These are phyloP conservation scores for Diacronema lutheri DNA, from an alignment of 78 protist genomes.

Conservation along the genomic window DNA sequence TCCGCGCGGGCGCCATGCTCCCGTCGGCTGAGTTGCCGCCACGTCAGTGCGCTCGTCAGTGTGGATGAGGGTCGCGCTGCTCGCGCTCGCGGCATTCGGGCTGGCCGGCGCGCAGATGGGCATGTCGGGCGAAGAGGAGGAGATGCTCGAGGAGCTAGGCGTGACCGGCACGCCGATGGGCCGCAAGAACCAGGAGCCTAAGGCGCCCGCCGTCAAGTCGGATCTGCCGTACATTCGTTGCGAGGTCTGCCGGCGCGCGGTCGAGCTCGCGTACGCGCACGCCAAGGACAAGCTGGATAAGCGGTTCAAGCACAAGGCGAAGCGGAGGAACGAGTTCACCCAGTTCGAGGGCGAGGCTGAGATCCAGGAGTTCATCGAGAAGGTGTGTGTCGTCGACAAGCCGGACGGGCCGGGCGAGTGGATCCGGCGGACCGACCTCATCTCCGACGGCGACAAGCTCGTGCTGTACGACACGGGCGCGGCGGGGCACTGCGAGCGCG, in stretches of 20 bases:
- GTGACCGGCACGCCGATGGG: slow-evolving; percentile 14
- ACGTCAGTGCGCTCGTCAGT: too few species aligned
- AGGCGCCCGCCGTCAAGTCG: not conserved
- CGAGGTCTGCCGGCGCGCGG: slow-evolving; percentile 2
- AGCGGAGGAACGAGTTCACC: not conserved
- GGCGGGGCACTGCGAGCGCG: not conserved
- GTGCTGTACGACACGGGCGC: not conserved
- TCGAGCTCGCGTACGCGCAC: not conserved
- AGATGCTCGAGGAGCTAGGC: slow-evolving; percentile 12
- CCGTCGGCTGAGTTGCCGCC: too few species aligned
- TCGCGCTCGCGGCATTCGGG: too few species aligned
- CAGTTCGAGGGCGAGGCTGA: slow-evolving; percentile 13
- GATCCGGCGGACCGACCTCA: not conserved
- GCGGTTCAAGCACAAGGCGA: not conserved
- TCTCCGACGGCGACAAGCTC: not conserved
- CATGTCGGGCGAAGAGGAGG: not conserved
- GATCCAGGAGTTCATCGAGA: not conserved
- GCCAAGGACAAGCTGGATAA: not conserved
- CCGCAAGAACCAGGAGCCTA: not conserved
- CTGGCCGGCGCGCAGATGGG: not conserved
- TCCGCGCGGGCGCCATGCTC: too few species aligned
- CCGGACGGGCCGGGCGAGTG: slow-evolving; percentile 9
- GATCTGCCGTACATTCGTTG: not conserved
- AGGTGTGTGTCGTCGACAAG: not conserved
- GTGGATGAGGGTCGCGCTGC: too few species aligned